phyloP scores from a whole-genome alignment of 345 rosid species.

The Eucalyptus dawsonii region DNA sequence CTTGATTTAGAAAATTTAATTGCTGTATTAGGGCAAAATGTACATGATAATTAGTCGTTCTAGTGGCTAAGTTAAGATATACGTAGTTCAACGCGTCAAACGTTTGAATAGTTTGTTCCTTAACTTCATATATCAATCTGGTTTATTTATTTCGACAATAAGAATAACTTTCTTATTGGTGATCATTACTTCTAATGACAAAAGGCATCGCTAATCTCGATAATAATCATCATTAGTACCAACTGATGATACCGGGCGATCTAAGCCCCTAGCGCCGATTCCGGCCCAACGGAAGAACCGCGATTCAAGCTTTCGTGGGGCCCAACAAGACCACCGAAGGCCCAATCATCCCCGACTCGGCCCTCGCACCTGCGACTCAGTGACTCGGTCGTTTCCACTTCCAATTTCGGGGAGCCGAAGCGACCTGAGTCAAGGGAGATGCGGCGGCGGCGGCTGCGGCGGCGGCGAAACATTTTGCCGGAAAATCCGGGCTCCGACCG shows the following conservation, averaged over 20 bases:
- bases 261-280: background rate
- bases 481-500: conserved; percentile 45
- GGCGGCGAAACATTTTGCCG: conserved; percentile 39
- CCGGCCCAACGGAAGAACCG: background rate
- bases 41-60: too few species aligned
- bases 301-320: background rate
- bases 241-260: background rate
- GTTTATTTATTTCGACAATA: background rate
- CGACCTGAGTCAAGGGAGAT: background rate
- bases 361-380: background rate
- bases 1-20: background rate
- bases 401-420: background rate
- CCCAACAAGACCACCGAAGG: background rate
- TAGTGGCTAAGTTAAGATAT: background rate
- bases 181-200: background rate
- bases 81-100: background rate
- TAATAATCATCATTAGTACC: background rate
- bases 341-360: background rate
- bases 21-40: too few species aligned
- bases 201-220: background rate
- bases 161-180: background rate
- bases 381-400: background rate
- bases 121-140: background rate
- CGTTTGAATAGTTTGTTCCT: background rate
- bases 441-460: conserved; percentile 42